Percentiles rank a stretch among this genome's conserved stretches.
Conservation (phyloP, 2,329 filamentous ascomycete species). For the Calonectria naviculata region DNA sequence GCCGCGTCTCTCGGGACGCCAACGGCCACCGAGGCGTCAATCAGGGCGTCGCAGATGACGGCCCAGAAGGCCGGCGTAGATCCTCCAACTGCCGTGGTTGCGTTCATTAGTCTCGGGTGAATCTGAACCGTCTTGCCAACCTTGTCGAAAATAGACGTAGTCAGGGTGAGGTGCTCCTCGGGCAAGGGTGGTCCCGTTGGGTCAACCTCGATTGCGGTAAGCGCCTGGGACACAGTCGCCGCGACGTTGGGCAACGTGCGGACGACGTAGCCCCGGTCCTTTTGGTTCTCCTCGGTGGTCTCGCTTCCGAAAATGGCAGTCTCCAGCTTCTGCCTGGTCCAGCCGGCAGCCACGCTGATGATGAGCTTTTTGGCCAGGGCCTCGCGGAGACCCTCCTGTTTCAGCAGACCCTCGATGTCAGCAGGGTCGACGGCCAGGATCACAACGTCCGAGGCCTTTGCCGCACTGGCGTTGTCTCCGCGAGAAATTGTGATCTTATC, state of each 20-base stretch:
- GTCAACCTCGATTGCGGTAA: slow-evolving; percentile 46
- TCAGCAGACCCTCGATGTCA: slow-evolving; percentile 52
- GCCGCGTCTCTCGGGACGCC: slow-evolving; percentile 67
- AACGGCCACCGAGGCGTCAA: slow-evolving; percentile 70
- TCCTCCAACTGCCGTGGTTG: slow-evolving; percentile 67
- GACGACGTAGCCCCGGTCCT: slow-evolving; percentile 38
- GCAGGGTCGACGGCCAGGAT: slow-evolving; percentile 60
- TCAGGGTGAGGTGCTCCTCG: slow-evolving; percentile 33
- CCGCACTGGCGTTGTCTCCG: slow-evolving; percentile 48
- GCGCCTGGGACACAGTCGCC: slow-evolving; percentile 44
- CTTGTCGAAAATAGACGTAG: slow-evolving; percentile 62
- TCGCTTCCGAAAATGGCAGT: slow-evolving; percentile 45
- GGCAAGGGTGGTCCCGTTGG: slow-evolving; percentile 30
- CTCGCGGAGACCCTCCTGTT: slow-evolving; percentile 47
- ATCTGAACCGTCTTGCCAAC: slow-evolving; percentile 65
- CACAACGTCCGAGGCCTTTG: slow-evolving; percentile 50
- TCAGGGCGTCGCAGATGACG: slow-evolving; percentile 67
- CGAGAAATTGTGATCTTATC: slow-evolving; percentile 39
- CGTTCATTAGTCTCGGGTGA: slow-evolving; percentile 64
- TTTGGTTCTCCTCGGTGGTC: slow-evolving; percentile 24
- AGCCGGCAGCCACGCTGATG: slow-evolving; percentile 64
- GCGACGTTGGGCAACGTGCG: slow-evolving; percentile 51
- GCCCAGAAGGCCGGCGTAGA: slow-evolving; percentile 71
- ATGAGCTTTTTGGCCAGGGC: slow-evolving; percentile 57
- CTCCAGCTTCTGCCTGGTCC: slow-evolving; percentile 54